Base-by-base conservation (phyloP, 2,329 filamentous ascomycete species). In the Pseudocercospora musae region DNA sequence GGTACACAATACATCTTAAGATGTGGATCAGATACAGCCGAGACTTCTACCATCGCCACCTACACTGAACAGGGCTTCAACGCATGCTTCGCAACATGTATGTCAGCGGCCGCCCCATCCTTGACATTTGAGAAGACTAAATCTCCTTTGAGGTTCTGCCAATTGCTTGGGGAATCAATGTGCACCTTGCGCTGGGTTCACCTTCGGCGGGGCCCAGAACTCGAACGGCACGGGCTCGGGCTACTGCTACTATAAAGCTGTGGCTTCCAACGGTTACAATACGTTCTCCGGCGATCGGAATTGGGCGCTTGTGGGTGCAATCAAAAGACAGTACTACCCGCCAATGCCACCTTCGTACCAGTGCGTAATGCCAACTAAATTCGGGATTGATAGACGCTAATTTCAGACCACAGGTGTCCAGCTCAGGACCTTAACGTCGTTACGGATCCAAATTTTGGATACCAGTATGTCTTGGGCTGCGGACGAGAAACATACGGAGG, bases 391-490 rank as follows among this genome's bases (percentile, higher is more conserved):
- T 5, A 6, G 37, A 40, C 15, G n/a, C 37, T 40, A 15, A 40
- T 40, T 6, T 4, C 37, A 7, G 15, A 18, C 44, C 18, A 48
- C 21, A 61, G 42, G 9, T 61, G 59, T 57, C 59, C 59, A 25
- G 42, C 42, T 23, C 53, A 57, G 29, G 44, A 61, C 20, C 37
- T 20, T 13, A 49, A 29, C 1, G 31, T 31, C 7, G 59, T 57
- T 46, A 57, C 20, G 11, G 59, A 61, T 23, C 42, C 59, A n/a
- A 60, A 60, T 33, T 50, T 42, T 20, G 53, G 53, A 10, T 23
- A 50, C 1, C 53, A 57, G n/a, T 61, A 61, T 15, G 31, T 61
- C 29, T n/a, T 61, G 20, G 20, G 59, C 0, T 61, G 59, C 13
- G 42, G 21, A 21, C 29, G 23, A 10, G 59, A 61, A 10, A 61